Conservation (phyloP, 2,329 filamentous ascomycete species). For the Tolypocladium capitatum region DNA sequence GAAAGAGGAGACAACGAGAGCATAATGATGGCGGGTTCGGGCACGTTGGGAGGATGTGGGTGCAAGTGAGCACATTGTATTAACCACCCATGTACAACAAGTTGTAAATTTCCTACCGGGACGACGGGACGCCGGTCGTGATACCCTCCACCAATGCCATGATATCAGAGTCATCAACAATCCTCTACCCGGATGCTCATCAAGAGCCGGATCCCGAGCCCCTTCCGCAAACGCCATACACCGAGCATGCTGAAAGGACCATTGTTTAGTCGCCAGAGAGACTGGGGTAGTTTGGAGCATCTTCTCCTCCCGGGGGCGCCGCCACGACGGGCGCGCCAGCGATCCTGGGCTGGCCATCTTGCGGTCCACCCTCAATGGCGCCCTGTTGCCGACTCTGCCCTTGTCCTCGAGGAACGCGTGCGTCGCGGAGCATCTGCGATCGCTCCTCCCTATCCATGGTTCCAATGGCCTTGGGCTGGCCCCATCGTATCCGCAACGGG, state of each 20-base stretch:
- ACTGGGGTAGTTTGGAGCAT: conserved; percentile 69
- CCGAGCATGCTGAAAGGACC: conserved; percentile 9
- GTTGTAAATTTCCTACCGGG: conserved; percentile 4
- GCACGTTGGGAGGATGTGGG: conserved; percentile 17
- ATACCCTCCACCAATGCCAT: conserved; percentile 7
- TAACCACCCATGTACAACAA: background rate
- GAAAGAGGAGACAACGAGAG: conserved; percentile 90
- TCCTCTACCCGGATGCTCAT: background rate
- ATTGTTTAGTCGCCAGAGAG: conserved; percentile 58
- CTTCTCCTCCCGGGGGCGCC: conserved; percentile 64
- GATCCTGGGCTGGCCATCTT: conserved; percentile 17
- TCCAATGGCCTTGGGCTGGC: conserved; percentile 80
- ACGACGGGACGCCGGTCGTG: conserved; percentile 6
- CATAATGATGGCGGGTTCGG: conserved; percentile 50
- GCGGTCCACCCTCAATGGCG: conserved; percentile 22
- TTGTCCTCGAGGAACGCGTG: conserved; percentile 24
- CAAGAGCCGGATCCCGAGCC: background rate
- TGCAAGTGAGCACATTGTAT: conserved; percentile 10
- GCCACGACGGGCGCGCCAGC: conserved; percentile 36
- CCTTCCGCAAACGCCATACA: conserved; percentile 15
- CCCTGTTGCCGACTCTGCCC: conserved; percentile 9
- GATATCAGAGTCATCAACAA: background rate
- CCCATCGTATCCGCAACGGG: conserved; percentile 83
- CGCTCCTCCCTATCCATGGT: conserved; percentile 82
- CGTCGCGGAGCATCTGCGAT: conserved; percentile 67